Evolutionary conservation across 2,329 filamentous ascomycete species (phyloP).

Genomic region (Neofusicoccum sp.): DNA sequence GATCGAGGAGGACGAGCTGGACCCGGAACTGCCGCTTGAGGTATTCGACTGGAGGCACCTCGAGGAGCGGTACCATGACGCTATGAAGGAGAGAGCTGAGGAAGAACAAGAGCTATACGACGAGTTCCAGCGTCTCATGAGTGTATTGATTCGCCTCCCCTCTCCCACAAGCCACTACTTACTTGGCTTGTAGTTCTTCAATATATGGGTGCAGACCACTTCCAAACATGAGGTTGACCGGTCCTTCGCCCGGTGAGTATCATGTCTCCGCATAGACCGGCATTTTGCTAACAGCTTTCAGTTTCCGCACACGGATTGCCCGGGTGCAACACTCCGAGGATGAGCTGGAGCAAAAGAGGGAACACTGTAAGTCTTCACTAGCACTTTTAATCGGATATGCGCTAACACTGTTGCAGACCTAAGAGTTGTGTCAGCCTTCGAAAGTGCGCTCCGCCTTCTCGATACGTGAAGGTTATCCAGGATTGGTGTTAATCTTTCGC

Average conservation of each 20-base stretch:
- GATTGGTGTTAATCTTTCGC: background rate
- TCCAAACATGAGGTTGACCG: constrained; percentile 72
- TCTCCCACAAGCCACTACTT: constrained; percentile 33
- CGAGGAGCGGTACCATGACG: constrained; percentile 64
- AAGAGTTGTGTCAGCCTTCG: constrained; percentile 48
- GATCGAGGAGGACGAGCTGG: constrained; percentile 20
- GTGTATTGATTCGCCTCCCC: constrained; percentile 26
- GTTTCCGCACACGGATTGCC: constrained; percentile 73
- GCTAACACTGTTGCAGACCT: constrained; percentile 34
- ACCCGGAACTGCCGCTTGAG: constrained; percentile 37
- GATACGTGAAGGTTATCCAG: constrained; percentile 19
- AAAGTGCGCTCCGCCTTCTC: constrained; percentile 49
- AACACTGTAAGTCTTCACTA: constrained; percentile 65
- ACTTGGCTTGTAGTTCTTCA: constrained; percentile 67
- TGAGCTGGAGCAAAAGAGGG: constrained; percentile 68
- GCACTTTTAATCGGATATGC: background rate
- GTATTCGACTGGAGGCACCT: constrained; percentile 78
- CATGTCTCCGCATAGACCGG: background rate
- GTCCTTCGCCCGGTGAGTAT: constrained; percentile 67
- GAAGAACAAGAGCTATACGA: constrained; percentile 65
- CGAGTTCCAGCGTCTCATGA: constrained; percentile 58
- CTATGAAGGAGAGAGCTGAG: constrained; percentile 61
- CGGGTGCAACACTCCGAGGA: constrained; percentile 74
- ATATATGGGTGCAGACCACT: constrained; percentile 72
- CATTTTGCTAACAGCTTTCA: constrained; percentile 31